These are phyloP conservation scores for Metschnikowia peoriensis DNA, from an alignment of 805 yeast genomes.

Conservation along the genomic window DNA sequence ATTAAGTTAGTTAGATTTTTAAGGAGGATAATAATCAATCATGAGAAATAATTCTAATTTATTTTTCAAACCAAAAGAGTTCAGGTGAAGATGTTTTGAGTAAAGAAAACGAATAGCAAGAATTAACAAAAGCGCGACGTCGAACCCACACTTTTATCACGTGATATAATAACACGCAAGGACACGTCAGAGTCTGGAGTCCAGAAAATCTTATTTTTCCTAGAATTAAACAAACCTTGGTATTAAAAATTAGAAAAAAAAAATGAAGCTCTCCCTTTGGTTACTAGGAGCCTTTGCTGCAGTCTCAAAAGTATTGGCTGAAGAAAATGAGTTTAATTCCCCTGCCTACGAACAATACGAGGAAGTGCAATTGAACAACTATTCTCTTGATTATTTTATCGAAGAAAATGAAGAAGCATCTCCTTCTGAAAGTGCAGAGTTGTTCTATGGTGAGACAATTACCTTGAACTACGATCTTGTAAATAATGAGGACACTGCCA, in stretches of 20 bases:
- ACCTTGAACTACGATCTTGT: slow-evolving; percentile 50
- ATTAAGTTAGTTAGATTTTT: neutral
- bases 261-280: slow-evolving; percentile 12
- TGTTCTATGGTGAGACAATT: slow-evolving; percentile 51
- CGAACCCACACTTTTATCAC: neutral
- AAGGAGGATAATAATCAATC: no score
- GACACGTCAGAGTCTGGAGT: slow-evolving; percentile 3
- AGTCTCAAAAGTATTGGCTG: slow-evolving; percentile 9
- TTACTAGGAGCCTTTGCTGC: slow-evolving; percentile 9
- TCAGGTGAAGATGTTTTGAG: no score
- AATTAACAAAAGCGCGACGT: neutral
- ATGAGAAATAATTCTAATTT: no score
- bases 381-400: slow-evolving; percentile 49
- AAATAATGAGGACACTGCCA: slow-evolving; percentile 51
- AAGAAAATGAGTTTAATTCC: slow-evolving; percentile 8
- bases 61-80: no score
- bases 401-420: slow-evolving; percentile 42
- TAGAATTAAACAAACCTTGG: neutral
- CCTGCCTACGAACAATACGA: slow-evolving; percentile 7
- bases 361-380: slow-evolving; percentile 25
- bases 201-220: neutral
- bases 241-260: neutral
- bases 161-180: neutral
- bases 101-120: no score
- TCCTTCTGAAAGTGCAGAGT: slow-evolving; percentile 41